phyloP scores from a whole-genome alignment of 177 flowering plant species.

The Vitis hybrid region DNA sequence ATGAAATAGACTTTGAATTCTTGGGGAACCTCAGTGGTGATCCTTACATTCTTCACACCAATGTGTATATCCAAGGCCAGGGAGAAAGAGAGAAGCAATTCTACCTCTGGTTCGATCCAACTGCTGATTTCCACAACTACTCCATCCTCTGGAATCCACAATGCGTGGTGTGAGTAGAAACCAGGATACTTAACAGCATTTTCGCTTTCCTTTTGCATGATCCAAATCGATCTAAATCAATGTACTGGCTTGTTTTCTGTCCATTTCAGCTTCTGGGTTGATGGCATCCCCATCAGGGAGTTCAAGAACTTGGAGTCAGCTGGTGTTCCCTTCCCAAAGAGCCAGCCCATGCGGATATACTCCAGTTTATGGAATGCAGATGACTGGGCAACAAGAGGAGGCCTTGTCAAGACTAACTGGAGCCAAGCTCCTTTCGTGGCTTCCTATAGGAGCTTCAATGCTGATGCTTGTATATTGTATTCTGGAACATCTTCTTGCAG shows the following conservation, averaged over 20 bases:
- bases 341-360: slow-evolving; percentile 26
- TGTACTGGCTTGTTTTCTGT: no score
- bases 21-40: slow-evolving; percentile 26
- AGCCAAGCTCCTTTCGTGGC: slow-evolving; percentile 32
- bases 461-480: slow-evolving; percentile 23
- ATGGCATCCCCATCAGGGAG: slow-evolving; percentile 29
- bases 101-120: slow-evolving; percentile 30
- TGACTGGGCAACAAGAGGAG: slow-evolving; percentile 39
- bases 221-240: no score
- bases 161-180: slow-evolving; percentile 14
- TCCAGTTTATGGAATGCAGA: slow-evolving; percentile 36
- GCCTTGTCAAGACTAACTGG: slow-evolving; percentile 35
- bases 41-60: slow-evolving; percentile 26
- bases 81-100: slow-evolving; percentile 27
- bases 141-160: slow-evolving; percentile 28
- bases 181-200: no score
- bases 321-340: slow-evolving; percentile 27
- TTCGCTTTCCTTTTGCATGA: no score
- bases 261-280: slow-evolving; percentile 13
- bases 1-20: slow-evolving; percentile 29
- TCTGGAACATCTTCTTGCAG: slow-evolving; percentile 16
- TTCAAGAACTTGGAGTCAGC: slow-evolving; percentile 25
- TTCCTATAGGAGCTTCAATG: slow-evolving; percentile 19
- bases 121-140: slow-evolving; percentile 26
- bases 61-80: slow-evolving; percentile 18